Evolutionary conservation across 495 filamentous ascomycete genomes (phyloP).

Genomic region (Penicillium maclennaniae): DNA sequence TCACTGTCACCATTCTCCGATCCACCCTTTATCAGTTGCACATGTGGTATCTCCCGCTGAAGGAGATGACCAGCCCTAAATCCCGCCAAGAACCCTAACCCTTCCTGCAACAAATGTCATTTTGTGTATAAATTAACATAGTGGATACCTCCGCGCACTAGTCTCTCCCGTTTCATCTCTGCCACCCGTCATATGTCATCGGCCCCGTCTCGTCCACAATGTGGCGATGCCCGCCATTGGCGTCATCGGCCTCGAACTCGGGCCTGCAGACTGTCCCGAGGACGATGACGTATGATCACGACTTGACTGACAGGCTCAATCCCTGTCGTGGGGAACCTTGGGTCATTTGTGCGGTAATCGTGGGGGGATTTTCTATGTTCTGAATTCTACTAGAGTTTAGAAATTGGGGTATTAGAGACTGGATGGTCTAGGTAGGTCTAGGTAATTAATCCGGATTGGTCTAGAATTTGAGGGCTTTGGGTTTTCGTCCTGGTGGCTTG

Average conservation of each 20-base stretch:
- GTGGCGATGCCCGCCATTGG: constrained; percentile 12
- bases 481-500: background rate
- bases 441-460: background rate
- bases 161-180: background rate
- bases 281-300: constrained; percentile 14
- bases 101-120: background rate
- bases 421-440: background rate
- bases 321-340: background rate
- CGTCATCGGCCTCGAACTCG: no score
- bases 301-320: background rate
- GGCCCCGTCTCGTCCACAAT: no score
- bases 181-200: background rate
- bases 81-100: background rate
- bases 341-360: background rate
- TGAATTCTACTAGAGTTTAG: background rate
- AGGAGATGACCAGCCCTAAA: background rate
- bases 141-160: background rate
- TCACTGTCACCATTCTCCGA: no score
- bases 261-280: no score
- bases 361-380: background rate
- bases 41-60: no score
- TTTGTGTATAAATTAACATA: background rate
- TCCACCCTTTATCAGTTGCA: no score
- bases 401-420: background rate
- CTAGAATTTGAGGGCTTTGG: background rate